Conservation (phyloP, 768 basidiomycete species). For the Mycena rebaudengoi region DNA sequence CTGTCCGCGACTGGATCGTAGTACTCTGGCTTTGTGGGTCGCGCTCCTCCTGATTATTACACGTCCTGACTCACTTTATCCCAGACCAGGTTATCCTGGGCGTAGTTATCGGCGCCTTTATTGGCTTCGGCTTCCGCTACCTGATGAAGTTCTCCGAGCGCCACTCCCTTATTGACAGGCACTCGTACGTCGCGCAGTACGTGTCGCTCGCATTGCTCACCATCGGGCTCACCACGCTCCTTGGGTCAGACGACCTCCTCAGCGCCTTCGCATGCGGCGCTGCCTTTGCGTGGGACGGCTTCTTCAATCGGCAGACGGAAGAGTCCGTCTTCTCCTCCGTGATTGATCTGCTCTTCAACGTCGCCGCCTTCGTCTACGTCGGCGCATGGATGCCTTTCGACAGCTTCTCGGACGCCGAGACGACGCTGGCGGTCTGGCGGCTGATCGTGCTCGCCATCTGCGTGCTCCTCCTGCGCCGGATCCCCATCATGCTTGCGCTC, state of each 20-base stretch:
- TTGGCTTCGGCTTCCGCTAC: constrained; percentile 85
- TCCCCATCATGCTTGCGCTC: constrained; percentile 84
- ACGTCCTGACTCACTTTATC: constrained; percentile 15
- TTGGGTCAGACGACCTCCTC: constrained; percentile 93
- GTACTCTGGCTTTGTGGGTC: constrained; percentile 85
- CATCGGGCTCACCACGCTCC: constrained; percentile 82
- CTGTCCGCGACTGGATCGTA: constrained; percentile 89
- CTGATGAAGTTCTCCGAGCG: constrained; percentile 94
- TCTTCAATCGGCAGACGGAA: constrained; percentile 93
- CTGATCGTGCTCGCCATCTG: constrained; percentile 84
- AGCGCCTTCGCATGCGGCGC: constrained; percentile 95
- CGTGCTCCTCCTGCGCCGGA: constrained; percentile 81
- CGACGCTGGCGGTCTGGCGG: constrained; percentile 84
- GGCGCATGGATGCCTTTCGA: constrained; percentile 98
- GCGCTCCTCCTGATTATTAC: neutral
- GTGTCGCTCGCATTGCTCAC: constrained; percentile 84
- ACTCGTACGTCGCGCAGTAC: constrained; percentile 95
- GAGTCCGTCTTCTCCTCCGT: constrained; percentile 96
- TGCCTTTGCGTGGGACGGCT: constrained; percentile 97
- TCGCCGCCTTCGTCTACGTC: constrained; percentile 94
- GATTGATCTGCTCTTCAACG: constrained; percentile 95
- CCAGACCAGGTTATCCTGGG: constrained; percentile 86
- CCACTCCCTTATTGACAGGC: constrained; percentile 88
- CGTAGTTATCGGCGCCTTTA: constrained; percentile 71
- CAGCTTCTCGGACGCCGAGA: constrained; percentile 68